Evolutionary conservation across 139 green algal species (phyloP).

Genomic region (Closterium sp.): DNA sequence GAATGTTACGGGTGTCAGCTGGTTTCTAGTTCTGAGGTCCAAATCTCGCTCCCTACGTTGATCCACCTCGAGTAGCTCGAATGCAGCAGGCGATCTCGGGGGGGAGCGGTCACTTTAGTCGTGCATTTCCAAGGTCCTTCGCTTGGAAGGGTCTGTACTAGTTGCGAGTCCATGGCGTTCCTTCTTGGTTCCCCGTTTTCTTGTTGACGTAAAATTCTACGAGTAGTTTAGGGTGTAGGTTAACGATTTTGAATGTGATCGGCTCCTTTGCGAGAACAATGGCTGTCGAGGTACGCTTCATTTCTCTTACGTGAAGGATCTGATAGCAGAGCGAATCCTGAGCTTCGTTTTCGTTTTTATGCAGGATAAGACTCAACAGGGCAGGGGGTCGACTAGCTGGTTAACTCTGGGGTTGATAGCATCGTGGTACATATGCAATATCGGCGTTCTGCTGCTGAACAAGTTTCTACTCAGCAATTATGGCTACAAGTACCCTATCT

Average conservation of each 20-base stretch:
- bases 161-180: not conserved
- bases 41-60: not conserved
- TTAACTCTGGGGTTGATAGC: slow-evolving; percentile 41
- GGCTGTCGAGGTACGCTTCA: not conserved
- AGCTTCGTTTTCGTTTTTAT: not conserved
- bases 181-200: not conserved
- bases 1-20: not conserved
- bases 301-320: not conserved
- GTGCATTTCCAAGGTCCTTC: not conserved
- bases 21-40: not conserved
- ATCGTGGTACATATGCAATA: slow-evolving; percentile 85
- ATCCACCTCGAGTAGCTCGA: not conserved
- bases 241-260: not conserved
- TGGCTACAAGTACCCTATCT: slow-evolving; percentile 67
- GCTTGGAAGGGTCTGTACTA: not conserved
- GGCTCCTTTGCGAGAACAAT: not conserved
- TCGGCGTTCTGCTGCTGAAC: slow-evolving; percentile 90
- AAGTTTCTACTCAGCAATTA: slow-evolving; percentile 80
- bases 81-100: not conserved
- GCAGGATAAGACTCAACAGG: not conserved
- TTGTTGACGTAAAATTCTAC: not conserved
- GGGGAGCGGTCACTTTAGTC: not conserved
- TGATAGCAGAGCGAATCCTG: not conserved
- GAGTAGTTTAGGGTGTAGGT: not conserved
- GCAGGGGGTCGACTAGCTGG: slow-evolving; percentile 11